phyloP scores from a whole-genome alignment of 1,139 yeast genomes.

The Debaryomycetaceae sp. region DNA sequence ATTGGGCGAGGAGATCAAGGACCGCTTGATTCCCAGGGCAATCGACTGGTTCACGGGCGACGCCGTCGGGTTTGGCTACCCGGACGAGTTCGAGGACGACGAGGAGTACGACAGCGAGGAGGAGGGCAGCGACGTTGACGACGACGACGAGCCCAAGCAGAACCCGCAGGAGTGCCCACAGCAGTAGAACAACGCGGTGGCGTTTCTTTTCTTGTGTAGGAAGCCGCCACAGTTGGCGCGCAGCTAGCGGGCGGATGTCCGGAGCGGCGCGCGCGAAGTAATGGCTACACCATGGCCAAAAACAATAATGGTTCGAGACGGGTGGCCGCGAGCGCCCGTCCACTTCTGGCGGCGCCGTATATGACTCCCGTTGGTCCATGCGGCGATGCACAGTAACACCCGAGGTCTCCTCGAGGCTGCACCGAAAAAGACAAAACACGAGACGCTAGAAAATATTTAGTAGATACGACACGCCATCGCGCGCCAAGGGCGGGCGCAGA shows the following conservation, averaged over 20 bases:
- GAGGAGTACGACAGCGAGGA: conserved; percentile 48
- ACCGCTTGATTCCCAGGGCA: conserved; percentile 91
- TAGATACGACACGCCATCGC: too few relatives aligned
- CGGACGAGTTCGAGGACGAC: conserved; percentile 44
- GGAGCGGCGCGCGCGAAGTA: not conserved
- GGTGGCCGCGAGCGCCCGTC: too few relatives aligned
- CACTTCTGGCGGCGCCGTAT: too few relatives aligned
- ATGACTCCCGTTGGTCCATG: too few relatives aligned
- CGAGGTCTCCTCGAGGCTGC: too few relatives aligned
- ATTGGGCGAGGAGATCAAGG: conserved; percentile 94
- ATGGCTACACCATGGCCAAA: conserved; percentile 2
- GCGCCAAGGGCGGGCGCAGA: too few relatives aligned
- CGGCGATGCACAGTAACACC: too few relatives aligned
- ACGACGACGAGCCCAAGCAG: conserved; percentile 45
- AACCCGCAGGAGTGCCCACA: conserved; percentile 87
- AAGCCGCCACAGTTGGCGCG: too few relatives aligned
- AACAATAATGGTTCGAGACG: not conserved
- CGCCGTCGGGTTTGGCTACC: conserved; percentile 64
- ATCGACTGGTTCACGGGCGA: conserved; percentile 98
- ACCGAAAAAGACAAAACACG: too few relatives aligned
- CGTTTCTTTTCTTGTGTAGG: too few relatives aligned
- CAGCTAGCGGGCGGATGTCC: too few relatives aligned
- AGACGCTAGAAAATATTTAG: too few relatives aligned
- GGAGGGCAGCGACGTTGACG: conserved; percentile 36
- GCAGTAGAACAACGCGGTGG: conserved; percentile 23